These are phyloP conservation scores for Fonsecaea pugnacius DNA, from an alignment of 2,329 filamentous ascomycete genomes.

Conservation along the genomic window DNA sequence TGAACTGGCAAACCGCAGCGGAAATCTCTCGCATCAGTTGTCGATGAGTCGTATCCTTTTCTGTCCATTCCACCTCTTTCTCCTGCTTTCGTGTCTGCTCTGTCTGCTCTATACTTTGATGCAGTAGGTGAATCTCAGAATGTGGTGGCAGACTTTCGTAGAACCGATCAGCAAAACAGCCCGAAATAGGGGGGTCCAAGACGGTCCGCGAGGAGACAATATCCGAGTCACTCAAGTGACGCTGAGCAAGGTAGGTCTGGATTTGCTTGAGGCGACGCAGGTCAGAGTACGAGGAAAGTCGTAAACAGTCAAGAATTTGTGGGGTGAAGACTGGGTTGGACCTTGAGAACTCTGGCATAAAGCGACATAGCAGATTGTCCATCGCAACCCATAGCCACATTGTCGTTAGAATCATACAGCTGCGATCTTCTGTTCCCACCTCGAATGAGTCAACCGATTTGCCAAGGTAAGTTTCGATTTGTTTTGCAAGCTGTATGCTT, in stretches of 20 bases:
- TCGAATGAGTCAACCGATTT: slow-evolving; percentile 47
- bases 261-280: slow-evolving; percentile 58
- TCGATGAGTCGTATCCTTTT: slow-evolving; percentile 12
- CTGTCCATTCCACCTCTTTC: slow-evolving; percentile 46
- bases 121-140: slow-evolving; percentile 40
- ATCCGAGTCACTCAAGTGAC: neutral
- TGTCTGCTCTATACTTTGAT: slow-evolving; percentile 40
- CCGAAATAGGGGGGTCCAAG: slow-evolving; percentile 50
- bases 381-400: slow-evolving; percentile 64
- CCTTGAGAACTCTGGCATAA: slow-evolving; percentile 55
- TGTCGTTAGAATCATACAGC: slow-evolving; percentile 57
- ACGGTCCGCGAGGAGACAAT: slow-evolving; percentile 47
- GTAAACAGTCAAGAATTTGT: slow-evolving; percentile 59
- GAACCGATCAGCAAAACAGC: slow-evolving; percentile 56
- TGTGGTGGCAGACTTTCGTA: slow-evolving; percentile 43
- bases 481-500: slow-evolving; percentile 3
- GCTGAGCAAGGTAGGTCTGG: slow-evolving; percentile 55
- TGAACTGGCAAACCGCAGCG: slow-evolving; percentile 2
- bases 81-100: slow-evolving; percentile 40
- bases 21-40: slow-evolving; percentile 11
- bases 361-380: slow-evolving; percentile 53
- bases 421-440: slow-evolving; percentile 55
- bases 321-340: slow-evolving; percentile 59
- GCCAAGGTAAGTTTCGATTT: slow-evolving; percentile 41
- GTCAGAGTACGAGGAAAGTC: slow-evolving; percentile 53